phyloP scores from a whole-genome alignment of 352 stramenopile genomes.

The Globisporangium orthogonon region DNA sequence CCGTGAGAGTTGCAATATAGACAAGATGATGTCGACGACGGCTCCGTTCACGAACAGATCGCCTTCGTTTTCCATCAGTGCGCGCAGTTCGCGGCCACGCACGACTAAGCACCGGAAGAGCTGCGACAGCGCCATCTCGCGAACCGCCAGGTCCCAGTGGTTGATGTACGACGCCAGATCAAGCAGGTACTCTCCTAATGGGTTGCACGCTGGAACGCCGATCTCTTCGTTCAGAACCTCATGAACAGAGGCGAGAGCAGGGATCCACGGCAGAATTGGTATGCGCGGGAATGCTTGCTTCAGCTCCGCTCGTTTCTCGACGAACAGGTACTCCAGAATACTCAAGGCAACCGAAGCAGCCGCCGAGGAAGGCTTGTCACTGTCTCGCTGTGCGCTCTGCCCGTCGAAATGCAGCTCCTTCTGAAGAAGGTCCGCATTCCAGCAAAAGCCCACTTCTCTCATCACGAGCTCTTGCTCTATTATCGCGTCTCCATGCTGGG shows the following conservation, averaged over 20 bases:
- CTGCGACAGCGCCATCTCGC: constrained; percentile 68
- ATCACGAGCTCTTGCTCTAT: background rate
- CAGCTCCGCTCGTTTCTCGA: constrained; percentile 56
- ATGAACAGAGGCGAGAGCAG: constrained; percentile 64
- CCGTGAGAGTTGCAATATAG: constrained; percentile 59
- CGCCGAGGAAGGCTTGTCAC: background rate
- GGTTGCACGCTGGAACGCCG: constrained; percentile 40
- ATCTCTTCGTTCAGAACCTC: constrained; percentile 45
- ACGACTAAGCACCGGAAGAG: constrained; percentile 58
- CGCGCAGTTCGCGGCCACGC: constrained; percentile 50
- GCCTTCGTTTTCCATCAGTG: constrained; percentile 65
- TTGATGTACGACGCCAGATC: constrained; percentile 58
- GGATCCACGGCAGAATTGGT: constrained; percentile 54
- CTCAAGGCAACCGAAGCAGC: constrained; percentile 17
- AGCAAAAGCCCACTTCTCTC: constrained; percentile 12
- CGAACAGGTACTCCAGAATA: constrained; percentile 66
- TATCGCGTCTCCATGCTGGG: background rate
- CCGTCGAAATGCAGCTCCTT: background rate
- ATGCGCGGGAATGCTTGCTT: constrained; percentile 61
- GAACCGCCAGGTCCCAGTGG: constrained; percentile 74
- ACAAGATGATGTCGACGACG: constrained; percentile 52
- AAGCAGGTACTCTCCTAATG: constrained; percentile 44
- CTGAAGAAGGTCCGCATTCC: constrained; percentile 43
- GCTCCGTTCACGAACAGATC: constrained; percentile 57
- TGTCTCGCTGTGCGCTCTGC: background rate